Conservation (phyloP, 495 filamentous ascomycete species). For the Aspergillus biplanus region DNA sequence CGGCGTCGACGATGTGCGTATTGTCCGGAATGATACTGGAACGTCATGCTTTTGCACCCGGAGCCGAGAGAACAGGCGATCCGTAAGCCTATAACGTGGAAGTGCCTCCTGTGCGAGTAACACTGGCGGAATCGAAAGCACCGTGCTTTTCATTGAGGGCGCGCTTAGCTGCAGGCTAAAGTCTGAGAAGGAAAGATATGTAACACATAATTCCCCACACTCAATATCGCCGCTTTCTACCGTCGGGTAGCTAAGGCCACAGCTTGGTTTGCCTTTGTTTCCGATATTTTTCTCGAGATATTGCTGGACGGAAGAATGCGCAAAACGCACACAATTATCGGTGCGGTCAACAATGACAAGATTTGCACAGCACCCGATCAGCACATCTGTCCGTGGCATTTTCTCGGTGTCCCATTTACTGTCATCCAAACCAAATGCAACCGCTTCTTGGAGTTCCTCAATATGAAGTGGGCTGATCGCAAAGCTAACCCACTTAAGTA, state of each 20-base stretch:
- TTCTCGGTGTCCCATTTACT: slow-evolving; percentile 26
- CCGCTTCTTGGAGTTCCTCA: slow-evolving; percentile 40
- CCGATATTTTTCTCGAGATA: no score
- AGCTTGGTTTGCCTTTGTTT: no score
- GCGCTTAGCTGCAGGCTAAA: slow-evolving; percentile 26
- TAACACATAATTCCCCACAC: slow-evolving; percentile 29
- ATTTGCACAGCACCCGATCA: slow-evolving; percentile 37
- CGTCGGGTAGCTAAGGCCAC: slow-evolving; percentile 12
- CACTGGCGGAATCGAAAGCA: background rate
- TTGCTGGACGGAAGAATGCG: slow-evolving; percentile 38
- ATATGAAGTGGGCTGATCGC: slow-evolving; percentile 33
- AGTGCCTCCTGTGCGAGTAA: background rate
- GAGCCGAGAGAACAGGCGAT: slow-evolving; percentile 1
- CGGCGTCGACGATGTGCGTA: slow-evolving; percentile 4
- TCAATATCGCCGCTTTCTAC: slow-evolving; percentile 19
- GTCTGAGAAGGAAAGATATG: slow-evolving; percentile 31
- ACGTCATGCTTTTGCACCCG: background rate
- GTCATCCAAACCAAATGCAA: slow-evolving; percentile 32
- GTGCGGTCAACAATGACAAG: slow-evolving; percentile 34
- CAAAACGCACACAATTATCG: slow-evolving; percentile 33
- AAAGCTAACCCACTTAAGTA: slow-evolving; percentile 36
- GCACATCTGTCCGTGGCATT: slow-evolving; percentile 27
- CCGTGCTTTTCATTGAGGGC: background rate
- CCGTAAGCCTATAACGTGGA: background rate
- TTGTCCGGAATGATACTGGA: slow-evolving; percentile 7